These are phyloP conservation scores for Eustoma russellianum DNA, from an alignment of 257 asterid species.

Conservation along the genomic window DNA sequence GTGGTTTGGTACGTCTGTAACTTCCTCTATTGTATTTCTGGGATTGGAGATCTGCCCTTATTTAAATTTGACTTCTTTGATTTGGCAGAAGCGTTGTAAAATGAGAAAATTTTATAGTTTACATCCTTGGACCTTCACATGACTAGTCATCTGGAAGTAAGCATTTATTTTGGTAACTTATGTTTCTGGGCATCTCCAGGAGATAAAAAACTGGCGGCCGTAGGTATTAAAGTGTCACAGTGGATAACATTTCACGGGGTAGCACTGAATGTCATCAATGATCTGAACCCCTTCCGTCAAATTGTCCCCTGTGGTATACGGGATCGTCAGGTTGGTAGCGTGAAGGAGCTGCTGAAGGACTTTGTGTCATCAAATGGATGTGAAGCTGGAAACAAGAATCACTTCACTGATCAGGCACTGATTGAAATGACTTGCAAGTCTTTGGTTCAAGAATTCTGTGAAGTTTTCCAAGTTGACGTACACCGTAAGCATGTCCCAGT, in stretches of 20 bases:
- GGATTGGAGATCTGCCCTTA: slow-evolving; percentile 1
- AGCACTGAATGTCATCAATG: slow-evolving; percentile 73
- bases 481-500: slow-evolving; percentile 11
- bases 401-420: slow-evolving; percentile 31
- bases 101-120: not conserved
- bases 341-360: slow-evolving; percentile 41
- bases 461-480: slow-evolving; percentile 61
- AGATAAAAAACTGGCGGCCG: slow-evolving; percentile 66
- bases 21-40: slow-evolving; percentile 1
- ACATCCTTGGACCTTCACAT: too few relatives aligned
- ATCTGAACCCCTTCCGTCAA: slow-evolving; percentile 43
- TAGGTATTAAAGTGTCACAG: slow-evolving; percentile 61
- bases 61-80: not conserved
- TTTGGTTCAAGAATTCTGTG: slow-evolving; percentile 46
- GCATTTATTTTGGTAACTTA: not conserved
- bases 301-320: slow-evolving; percentile 83
- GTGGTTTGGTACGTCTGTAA: slow-evolving; percentile 70
- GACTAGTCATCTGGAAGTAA: too few relatives aligned
- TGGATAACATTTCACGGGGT: slow-evolving; percentile 85
- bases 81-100: not conserved
- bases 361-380: slow-evolving; percentile 2
- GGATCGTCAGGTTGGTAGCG: slow-evolving; percentile 68
- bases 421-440: slow-evolving; percentile 39
- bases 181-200: slow-evolving; percentile 33
- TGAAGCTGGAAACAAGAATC: slow-evolving; percentile 11